Evolutionary conservation across 768 basidiomycete species (phyloP).

Genomic region (Leucosporidium yakuticum): DNA sequence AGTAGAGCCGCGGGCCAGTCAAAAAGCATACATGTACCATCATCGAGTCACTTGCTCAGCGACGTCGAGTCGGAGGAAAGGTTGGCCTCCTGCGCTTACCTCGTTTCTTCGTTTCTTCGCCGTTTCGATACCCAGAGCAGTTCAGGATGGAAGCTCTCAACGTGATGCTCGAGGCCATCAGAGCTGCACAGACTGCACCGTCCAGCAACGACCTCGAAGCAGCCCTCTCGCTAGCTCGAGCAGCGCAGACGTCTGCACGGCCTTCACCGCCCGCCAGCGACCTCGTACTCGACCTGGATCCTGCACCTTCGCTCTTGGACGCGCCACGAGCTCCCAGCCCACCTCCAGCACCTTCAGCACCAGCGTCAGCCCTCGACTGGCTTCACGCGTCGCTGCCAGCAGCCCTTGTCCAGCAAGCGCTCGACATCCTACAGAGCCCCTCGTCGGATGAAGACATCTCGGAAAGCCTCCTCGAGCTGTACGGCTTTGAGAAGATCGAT

Average conservation of each 20-base stretch:
- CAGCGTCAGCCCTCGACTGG: slow-evolving; percentile 9
- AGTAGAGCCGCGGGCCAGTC: too few relatives aligned
- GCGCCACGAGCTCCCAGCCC: not conserved
- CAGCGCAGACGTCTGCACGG: not conserved
- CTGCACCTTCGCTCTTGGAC: not conserved
- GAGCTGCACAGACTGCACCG: not conserved
- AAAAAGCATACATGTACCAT: too few relatives aligned
- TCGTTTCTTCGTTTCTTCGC: not conserved
- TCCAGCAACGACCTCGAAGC: not conserved
- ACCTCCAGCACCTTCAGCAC: not conserved
- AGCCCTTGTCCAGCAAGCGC: not conserved
- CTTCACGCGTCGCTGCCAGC: slow-evolving; percentile 10
- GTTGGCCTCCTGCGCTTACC: too few relatives aligned
- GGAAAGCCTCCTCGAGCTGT: slow-evolving; percentile 65
- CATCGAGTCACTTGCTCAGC: too few relatives aligned
- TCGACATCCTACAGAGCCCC: slow-evolving; percentile 21
- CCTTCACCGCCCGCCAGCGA: not conserved
- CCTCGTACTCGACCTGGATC: not conserved
- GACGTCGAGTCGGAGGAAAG: too few relatives aligned
- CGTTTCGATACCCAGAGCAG: not conserved
- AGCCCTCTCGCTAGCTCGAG: not conserved
- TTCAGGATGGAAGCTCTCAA: not conserved
- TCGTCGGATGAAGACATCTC: slow-evolving; percentile 63
- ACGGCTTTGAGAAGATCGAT: slow-evolving; percentile 80
- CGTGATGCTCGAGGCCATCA: not conserved